Evolutionary conservation across 768 basidiomycete genomes (phyloP), one percentile per base, ranked within the genome.

Genomic region (Leucocoprinus sp.): DNA sequence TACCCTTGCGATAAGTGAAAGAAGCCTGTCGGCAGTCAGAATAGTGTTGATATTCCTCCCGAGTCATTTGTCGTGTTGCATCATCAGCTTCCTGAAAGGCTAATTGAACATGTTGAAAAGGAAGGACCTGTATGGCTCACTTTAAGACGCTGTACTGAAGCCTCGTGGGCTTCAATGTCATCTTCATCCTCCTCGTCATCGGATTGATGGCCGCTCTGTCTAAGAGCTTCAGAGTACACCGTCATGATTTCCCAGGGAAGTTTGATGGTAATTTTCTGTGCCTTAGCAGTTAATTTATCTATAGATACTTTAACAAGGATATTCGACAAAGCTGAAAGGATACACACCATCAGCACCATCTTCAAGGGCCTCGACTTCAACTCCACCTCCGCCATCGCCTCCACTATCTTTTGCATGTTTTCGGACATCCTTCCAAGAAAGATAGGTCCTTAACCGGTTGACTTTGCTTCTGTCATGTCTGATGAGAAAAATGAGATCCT

Each of bases 141-240:
- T 67, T 86, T 84, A 35, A 96, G 67, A 14, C 93, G 78, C 57
- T 84, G 81, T 42, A 93, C 81, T n/a, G 87, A 92, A 11, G 91
- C 92, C 59, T 93, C 91, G 59, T 93, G 88, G 0, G 93, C 93
- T 61, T 96, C 93, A 22, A 93, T 81, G 54, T 95, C 93, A 54
- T 95, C 93, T 52, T 95, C 93, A 55, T 96, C 93, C 59, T 93
- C 92, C 59, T 93, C 92, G 49, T 92, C 89, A 52, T 93, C 92
- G n/a, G 82, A 83, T 41, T 90, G 86, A 52, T 87, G 84, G 5
- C 82, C 82, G 42, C 69, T 80, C 49, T 80, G 74, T 45, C 71
- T 71, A 15, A 97, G 70, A 14, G 88, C 84, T 58, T 96, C 93
- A 2, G 86, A 84, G 57, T 92, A 97, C 22, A 93, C 84, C 0